These are phyloP conservation scores for Cinchona pubescens DNA, from an alignment of 257 asterid species.

Conservation along the genomic window DNA sequence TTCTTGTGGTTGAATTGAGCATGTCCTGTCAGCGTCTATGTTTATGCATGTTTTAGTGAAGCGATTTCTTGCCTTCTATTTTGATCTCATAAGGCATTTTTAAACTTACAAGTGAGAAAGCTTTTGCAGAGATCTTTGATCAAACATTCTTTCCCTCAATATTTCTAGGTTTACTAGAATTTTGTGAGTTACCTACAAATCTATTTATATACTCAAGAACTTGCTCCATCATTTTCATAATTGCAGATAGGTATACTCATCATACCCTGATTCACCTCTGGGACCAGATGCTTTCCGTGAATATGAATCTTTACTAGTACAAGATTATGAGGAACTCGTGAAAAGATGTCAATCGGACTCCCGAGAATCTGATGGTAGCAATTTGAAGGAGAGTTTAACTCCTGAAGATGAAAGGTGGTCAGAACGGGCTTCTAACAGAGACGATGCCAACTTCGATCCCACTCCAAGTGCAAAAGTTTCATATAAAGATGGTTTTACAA, in stretches of 20 bases:
- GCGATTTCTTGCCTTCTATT: neutral
- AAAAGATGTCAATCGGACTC: slow-evolving; percentile 43
- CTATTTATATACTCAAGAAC: slow-evolving; percentile 12
- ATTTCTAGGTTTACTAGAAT: neutral
- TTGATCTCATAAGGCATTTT: slow-evolving; percentile 3
- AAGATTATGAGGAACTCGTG: slow-evolving; percentile 85
- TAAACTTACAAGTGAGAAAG: neutral
- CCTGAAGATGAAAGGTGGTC: slow-evolving; percentile 80
- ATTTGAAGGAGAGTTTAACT: slow-evolving; percentile 29
- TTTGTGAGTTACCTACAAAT: slow-evolving; percentile 1
- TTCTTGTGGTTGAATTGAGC: neutral
- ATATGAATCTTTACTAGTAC: slow-evolving; percentile 77
- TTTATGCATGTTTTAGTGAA: neutral
- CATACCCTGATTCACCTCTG: slow-evolving; percentile 94
- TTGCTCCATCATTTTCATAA: slow-evolving; percentile 20
- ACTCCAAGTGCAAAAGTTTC: slow-evolving; percentile 34
- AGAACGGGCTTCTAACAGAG: slow-evolving; percentile 50
- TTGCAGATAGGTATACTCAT: slow-evolving; percentile 81
- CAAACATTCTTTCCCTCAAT: neutral
- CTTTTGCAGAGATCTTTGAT: neutral
- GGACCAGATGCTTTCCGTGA: slow-evolving; percentile 96
- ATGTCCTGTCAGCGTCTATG: neutral
- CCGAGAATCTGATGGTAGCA: slow-evolving; percentile 28
- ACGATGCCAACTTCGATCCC: slow-evolving; percentile 39
- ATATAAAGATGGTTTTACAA: slow-evolving; percentile 35